phyloP scores from a whole-genome alignment of 2,329 filamentous ascomycete genomes.

The Trichoderma asperellum region DNA sequence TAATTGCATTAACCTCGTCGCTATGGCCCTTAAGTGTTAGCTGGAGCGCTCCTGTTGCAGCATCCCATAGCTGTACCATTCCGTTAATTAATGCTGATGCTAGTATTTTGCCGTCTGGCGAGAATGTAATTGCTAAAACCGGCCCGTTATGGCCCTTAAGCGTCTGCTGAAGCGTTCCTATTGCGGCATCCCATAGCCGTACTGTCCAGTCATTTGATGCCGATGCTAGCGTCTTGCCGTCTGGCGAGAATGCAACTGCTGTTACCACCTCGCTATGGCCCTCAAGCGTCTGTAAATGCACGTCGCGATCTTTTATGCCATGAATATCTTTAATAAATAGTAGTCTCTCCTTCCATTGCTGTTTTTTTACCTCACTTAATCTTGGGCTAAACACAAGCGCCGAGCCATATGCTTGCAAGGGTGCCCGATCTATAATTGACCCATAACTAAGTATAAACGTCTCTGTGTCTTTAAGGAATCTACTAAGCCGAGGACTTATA shows the following conservation, averaged over 20 bases:
- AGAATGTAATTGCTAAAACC: not conserved
- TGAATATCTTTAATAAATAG: not conserved
- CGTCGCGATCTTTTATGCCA: not conserved
- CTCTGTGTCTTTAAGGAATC: slow-evolving; percentile 39
- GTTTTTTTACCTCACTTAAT: slow-evolving; percentile 31
- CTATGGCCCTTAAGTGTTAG: not conserved
- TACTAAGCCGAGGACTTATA: slow-evolving; percentile 27
- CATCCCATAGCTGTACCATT: not conserved
- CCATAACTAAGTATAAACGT: slow-evolving; percentile 36
- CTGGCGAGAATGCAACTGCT: not conserved
- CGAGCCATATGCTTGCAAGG: slow-evolving; percentile 42
- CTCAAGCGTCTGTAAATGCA: not conserved
- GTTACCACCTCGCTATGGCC: not conserved
- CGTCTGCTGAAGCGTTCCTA: too few species aligned
- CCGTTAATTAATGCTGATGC: not conserved
- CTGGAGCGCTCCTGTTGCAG: not conserved
- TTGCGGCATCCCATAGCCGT: not conserved
- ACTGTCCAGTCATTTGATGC: not conserved
- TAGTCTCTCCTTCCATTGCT: slow-evolving; percentile 31
- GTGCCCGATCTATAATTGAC: slow-evolving; percentile 36
- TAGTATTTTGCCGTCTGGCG: not conserved
- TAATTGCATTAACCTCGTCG: not conserved
- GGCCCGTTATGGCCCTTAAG: too few species aligned
- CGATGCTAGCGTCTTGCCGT: not conserved
- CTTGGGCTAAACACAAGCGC: slow-evolving; percentile 41